These are phyloP conservation scores for Rhodomyrtus psidioides DNA, from an alignment of 441 rosid genomes.

Conservation along the genomic window DNA sequence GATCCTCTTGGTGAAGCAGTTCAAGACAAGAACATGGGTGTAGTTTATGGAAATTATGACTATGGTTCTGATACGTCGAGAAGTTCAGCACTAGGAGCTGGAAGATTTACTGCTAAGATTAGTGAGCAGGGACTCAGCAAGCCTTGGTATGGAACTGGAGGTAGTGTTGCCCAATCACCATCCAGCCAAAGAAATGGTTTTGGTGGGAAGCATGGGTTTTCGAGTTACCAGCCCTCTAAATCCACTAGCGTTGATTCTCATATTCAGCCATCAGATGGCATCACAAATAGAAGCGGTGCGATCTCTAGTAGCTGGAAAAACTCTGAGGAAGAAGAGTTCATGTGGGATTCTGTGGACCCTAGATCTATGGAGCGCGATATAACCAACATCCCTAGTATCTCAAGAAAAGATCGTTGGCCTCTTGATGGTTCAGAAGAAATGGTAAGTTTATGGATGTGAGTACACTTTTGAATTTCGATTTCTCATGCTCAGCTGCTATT, in stretches of 20 bases:
- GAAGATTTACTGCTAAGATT: slow-evolving; percentile 48
- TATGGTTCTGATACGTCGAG: slow-evolving; percentile 54
- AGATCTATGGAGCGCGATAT: slow-evolving; percentile 55
- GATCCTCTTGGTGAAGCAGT: slow-evolving; percentile 41
- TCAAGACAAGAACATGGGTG: slow-evolving; percentile 42
- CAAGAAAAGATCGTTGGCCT: slow-evolving; percentile 47
- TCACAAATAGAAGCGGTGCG: slow-evolving; percentile 34
- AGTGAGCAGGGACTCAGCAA: slow-evolving; percentile 51
- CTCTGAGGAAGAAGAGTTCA: slow-evolving; percentile 92
- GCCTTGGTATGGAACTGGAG: slow-evolving; percentile 47
- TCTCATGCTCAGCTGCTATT: not conserved
- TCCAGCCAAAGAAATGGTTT: slow-evolving; percentile 63
- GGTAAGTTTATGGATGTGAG: slow-evolving; percentile 36
- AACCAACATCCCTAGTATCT: slow-evolving; percentile 28
- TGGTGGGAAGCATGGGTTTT: slow-evolving; percentile 38
- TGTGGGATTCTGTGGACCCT: slow-evolving; percentile 85
- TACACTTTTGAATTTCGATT: not conserved
- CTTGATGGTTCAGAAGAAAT: slow-evolving; percentile 54
- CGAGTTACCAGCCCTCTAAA: slow-evolving; percentile 37
- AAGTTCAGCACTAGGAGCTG: slow-evolving; percentile 41
- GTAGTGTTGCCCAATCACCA: slow-evolving; percentile 39
- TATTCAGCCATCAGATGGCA: slow-evolving; percentile 25
- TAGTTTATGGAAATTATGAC: slow-evolving; percentile 45
- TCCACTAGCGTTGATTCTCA: slow-evolving; percentile 29
- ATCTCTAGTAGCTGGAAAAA: slow-evolving; percentile 72